Conservation (phyloP, 768 basidiomycete species). For the Vararia minispora region DNA sequence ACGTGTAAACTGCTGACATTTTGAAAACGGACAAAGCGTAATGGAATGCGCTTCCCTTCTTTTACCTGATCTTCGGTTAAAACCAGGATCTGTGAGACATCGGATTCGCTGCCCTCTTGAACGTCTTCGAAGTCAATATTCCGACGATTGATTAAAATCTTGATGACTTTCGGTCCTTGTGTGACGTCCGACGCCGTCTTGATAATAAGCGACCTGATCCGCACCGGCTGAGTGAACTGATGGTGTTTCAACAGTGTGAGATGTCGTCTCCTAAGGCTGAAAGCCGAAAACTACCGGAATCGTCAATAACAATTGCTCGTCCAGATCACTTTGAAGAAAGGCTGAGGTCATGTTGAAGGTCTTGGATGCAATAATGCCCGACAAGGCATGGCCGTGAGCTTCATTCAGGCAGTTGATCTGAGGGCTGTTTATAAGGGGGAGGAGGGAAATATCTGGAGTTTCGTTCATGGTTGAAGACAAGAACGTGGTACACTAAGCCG, state of each 20-base stretch:
- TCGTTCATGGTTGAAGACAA: no score
- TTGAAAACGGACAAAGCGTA: constrained; percentile 65
- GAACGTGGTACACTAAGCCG: no score
- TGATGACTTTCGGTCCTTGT: constrained; percentile 50
- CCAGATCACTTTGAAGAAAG: constrained; percentile 57
- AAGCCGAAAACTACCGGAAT: constrained; percentile 38
- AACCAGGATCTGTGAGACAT: constrained; percentile 46
- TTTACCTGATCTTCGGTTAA: constrained; percentile 37
- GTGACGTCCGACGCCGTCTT: constrained; percentile 28
- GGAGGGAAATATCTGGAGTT: constrained; percentile 42
- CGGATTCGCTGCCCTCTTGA: constrained; percentile 35
- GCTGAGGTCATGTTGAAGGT: constrained; percentile 30
- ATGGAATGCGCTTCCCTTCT: constrained; percentile 34
- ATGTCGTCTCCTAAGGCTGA: not conserved
- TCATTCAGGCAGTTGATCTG: constrained; percentile 71
- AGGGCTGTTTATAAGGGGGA: constrained; percentile 44
- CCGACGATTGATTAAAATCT: constrained; percentile 50
- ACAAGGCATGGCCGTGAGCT: constrained; percentile 34
- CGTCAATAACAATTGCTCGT: constrained; percentile 61
- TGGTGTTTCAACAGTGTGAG: not conserved
- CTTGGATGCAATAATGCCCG: constrained; percentile 35
- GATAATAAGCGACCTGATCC: constrained; percentile 47
- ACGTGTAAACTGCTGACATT: constrained; percentile 57
- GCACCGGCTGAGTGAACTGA: constrained; percentile 63
- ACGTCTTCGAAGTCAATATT: constrained; percentile 58